Base-by-base conservation (phyloP, 2,329 filamentous ascomycete genomes). In the Cladophialophora carrionii region DNA sequence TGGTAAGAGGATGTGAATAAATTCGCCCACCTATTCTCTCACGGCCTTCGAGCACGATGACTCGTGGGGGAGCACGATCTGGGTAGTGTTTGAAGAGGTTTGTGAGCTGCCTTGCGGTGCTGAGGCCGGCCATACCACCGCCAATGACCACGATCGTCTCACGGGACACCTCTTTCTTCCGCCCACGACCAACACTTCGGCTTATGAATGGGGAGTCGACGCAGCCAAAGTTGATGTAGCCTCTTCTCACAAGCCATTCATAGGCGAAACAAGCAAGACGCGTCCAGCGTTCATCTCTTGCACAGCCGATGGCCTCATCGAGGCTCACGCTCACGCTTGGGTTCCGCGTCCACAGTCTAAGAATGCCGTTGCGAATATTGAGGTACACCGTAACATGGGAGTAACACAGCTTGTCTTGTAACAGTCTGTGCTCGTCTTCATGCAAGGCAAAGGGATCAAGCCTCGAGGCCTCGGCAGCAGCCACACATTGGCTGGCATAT, bases 161-260 rank as follows among this genome's bases (percentile, higher is more conserved):
- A 70, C 86, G 84, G 71, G 83, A 85, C 52, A 76, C 64, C 69
- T 80, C 76, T 73, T 79, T 80, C 74, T 76, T 72, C 70, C 81
- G 70, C 71, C 74, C 74, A 74, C 82, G 73, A 71, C 76, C 74
- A 67, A 72, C 68, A 71, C 76, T 70, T 73, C 72, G 73, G 54
- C 75, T 73, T 58, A 77, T 81, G 53, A 78, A 75, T 41, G 86
- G 85, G n/a, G 92, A 80, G 73, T 92, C 87, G 2, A 95, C 85
- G 76, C 95, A 98, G 17, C 96, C 95, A 76, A 92, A 97, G 76
- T 99, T 99, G 80, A 99, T 96, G 76, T 96, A 96, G 22, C 95
- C 95, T 70, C 90, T 87, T 66, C 94, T 88, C 62, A 93, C 83
- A 20, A 99, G 85, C 94, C 94, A 99, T 76, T 96, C 88, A 74